These are phyloP conservation scores for Phytophthora hibernalis DNA, from an alignment of 352 stramenopile species.

Conservation along the genomic window DNA sequence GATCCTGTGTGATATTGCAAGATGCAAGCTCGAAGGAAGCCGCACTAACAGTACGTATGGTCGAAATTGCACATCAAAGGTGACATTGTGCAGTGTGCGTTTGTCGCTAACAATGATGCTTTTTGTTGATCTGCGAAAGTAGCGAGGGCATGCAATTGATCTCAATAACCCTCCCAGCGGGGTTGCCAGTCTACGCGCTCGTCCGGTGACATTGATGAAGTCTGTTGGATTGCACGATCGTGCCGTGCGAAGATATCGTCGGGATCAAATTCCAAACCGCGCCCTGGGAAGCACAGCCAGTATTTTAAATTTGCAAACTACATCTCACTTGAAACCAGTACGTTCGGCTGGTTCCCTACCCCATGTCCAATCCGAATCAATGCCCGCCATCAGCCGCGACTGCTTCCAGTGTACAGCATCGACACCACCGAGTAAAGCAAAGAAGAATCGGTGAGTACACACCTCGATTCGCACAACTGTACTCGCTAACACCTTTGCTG, in stretches of 20 bases:
- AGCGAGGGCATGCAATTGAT: constrained; percentile 67
- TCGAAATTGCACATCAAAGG: not conserved
- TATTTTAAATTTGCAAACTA: constrained; percentile 30
- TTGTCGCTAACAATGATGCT: not conserved
- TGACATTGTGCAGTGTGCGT: not conserved
- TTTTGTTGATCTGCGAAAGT: constrained; percentile 12
- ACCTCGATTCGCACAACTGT: not conserved
- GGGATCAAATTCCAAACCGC: constrained; percentile 69
- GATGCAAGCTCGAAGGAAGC: constrained; percentile 73
- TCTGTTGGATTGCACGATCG: constrained; percentile 63
- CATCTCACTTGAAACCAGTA: constrained; percentile 33
- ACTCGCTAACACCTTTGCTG: constrained; percentile 2
- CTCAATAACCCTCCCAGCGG: constrained; percentile 41
- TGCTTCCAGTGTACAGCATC: constrained; percentile 64
- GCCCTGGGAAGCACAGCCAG: constrained; percentile 57
- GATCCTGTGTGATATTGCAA: constrained; percentile 19
- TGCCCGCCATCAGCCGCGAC: constrained; percentile 46
- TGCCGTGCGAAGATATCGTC: constrained; percentile 72
- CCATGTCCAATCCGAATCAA: constrained; percentile 8
- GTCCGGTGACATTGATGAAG: constrained; percentile 51
- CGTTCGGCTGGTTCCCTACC: constrained; percentile 25
- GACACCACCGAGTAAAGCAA: constrained; percentile 7
- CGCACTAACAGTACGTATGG: constrained; percentile 53
- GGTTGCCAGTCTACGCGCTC: constrained; percentile 43
- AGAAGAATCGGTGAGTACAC: constrained; percentile 24